Evolutionary conservation across 2,329 filamentous ascomycete species (phyloP).

Genomic region (Ambrosiella beaveri): DNA sequence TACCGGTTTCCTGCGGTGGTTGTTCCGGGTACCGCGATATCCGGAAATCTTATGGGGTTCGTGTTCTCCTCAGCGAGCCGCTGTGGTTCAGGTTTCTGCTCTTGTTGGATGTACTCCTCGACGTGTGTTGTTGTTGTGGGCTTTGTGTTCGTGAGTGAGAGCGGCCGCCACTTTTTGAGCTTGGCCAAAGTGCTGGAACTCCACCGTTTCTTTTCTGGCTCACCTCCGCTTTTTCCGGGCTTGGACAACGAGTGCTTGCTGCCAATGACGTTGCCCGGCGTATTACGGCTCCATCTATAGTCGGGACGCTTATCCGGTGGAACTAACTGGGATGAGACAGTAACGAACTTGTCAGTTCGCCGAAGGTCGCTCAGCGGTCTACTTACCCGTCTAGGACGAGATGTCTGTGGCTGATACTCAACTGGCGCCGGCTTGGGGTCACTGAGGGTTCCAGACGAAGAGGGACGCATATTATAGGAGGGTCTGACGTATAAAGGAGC

Average conservation of each 20-base stretch:
- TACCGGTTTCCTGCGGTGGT: conserved; percentile 37
- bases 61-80: conserved; percentile 13
- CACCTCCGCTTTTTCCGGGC: neutral
- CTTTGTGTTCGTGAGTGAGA: conserved; percentile 4
- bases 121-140: conserved; percentile 5
- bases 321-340: conserved; percentile 6
- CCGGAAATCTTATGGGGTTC: conserved; percentile 28
- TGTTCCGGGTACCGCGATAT: conserved; percentile 36
- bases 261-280: neutral
- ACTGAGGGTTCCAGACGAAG: neutral
- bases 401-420: neutral
- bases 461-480: neutral
- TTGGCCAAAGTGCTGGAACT: conserved; percentile 8
- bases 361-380: neutral
- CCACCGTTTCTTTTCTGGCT: conserved; percentile 11
- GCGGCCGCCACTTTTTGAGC: conserved; percentile 9
- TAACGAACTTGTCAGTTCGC: conserved; percentile 5
- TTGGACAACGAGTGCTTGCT: neutral
- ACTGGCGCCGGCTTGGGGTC: neutral
- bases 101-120: conserved; percentile 8
- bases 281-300: conserved; percentile 11
- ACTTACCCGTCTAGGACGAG: neutral
- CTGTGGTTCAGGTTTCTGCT: conserved; percentile 15
- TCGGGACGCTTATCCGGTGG: conserved; percentile 10
- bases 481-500: conserved; percentile 5